Percentiles rank a stretch among this genome's conserved stretches.
These are phyloP conservation scores for Lojkania enalia DNA, from an alignment of 2,329 filamentous ascomycete species.

Conservation along the genomic window DNA sequence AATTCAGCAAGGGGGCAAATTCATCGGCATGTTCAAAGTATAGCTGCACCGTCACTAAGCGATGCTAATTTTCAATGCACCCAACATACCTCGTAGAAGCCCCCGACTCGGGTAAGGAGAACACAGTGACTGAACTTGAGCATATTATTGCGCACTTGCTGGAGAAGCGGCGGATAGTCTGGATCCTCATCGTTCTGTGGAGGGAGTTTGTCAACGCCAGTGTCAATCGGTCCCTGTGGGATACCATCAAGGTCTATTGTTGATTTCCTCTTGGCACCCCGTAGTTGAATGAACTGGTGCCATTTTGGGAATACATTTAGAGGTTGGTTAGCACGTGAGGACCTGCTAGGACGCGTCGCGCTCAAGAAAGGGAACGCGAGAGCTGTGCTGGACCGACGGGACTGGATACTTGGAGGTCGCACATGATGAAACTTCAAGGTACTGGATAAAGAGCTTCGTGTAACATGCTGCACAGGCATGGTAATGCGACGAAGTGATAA, in stretches of 20 bases:
- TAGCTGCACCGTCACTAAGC: conserved; percentile 50
- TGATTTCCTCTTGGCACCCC: conserved; percentile 48
- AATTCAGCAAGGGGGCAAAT: conserved; percentile 79
- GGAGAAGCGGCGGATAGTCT: conserved; percentile 82
- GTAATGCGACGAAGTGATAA: not conserved
- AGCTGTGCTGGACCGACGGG: not conserved
- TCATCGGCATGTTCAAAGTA: conserved; percentile 97
- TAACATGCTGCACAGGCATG: conserved; percentile 1
- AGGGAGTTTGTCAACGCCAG: conserved; percentile 45
- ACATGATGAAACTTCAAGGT: not conserved
- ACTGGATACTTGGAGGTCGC: not conserved
- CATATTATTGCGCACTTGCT: conserved; percentile 88
- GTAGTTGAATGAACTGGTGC: conserved; percentile 22
- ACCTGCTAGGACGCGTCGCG: conserved; percentile 31
- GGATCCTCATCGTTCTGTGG: conserved; percentile 53
- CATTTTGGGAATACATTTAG: conserved; percentile 14
- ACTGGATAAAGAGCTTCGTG: not conserved
- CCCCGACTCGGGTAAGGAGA: conserved; percentile 85
- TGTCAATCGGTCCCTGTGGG: conserved; percentile 59
- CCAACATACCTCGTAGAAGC: conserved; percentile 78
- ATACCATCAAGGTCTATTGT: conserved; percentile 48
- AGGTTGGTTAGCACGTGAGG: conserved; percentile 29
- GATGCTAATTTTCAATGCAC: not conserved
- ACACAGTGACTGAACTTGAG: conserved; percentile 88
- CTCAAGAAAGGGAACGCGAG: conserved; percentile 11